Conservation (phyloP, 306 rosid genomes). For the Prunus mongolica region DNA sequence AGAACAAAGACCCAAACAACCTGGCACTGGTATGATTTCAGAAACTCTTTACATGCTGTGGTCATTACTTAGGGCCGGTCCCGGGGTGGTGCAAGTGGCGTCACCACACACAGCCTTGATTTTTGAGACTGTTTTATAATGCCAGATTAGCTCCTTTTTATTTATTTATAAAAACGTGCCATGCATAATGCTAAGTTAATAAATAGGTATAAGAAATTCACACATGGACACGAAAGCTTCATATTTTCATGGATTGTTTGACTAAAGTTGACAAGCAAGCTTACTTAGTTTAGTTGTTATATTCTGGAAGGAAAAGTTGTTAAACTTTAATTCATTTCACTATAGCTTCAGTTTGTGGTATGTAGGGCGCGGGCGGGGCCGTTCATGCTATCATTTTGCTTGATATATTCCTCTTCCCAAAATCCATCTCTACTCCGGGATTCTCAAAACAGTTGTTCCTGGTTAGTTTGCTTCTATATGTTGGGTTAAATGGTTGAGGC, state of each 20-base stretch:
- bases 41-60: constrained; percentile 17
- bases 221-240: not conserved
- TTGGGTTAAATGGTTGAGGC: constrained; percentile 9
- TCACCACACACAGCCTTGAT: too few species aligned
- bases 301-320: not conserved
- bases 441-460: constrained; percentile 76
- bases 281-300: not conserved
- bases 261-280: not conserved
- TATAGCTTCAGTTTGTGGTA: constrained; percentile 22
- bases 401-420: constrained; percentile 77
- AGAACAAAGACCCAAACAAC: constrained; percentile 26
- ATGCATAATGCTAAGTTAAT: too few species aligned
- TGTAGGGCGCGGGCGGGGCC: constrained; percentile 90
- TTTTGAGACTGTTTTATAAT: too few species aligned
- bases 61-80: not conserved
- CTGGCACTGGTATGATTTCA: constrained; percentile 56
- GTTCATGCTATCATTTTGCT: constrained; percentile 79
- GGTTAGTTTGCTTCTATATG: constrained; percentile 40
- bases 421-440: constrained; percentile 46
- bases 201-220: too few species aligned
- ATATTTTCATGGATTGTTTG: not conserved
- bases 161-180: too few species aligned
- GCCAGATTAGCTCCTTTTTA: too few species aligned
- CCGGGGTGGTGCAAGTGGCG: too few species aligned
- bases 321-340: constrained; percentile 22